phyloP scores from a whole-genome alignment of 176 grass and related monocot species.

The Canna indica region DNA sequence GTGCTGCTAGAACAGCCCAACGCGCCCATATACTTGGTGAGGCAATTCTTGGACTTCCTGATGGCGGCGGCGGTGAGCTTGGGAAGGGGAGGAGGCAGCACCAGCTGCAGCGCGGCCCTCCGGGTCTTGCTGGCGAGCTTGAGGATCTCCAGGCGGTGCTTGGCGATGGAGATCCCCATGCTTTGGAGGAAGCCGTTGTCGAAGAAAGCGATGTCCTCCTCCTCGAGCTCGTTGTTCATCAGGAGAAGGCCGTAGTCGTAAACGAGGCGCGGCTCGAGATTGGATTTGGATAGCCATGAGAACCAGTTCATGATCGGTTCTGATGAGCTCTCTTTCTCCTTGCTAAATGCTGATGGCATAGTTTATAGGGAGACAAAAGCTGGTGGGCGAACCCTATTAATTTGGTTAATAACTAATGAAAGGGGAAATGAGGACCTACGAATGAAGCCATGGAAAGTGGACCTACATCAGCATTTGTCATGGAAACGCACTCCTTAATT shows the following conservation, averaged over 20 bases:
- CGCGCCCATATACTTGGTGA: conserved; percentile 26
- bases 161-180: conserved; percentile 82
- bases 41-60: conserved; percentile 32
- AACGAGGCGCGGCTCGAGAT: conserved; percentile 35
- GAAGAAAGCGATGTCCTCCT: conserved; percentile 49
- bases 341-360: neutral
- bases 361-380: neutral
- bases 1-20: neutral
- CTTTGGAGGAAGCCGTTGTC: conserved; percentile 61
- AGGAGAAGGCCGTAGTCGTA: conserved; percentile 52
- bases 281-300: conserved; percentile 54
- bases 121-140: conserved; percentile 39
- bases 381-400: too few relatives aligned
- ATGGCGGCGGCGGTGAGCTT: conserved; percentile 29
- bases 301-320: conserved; percentile 61
- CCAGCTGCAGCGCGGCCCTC: too few relatives aligned
- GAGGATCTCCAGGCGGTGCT: conserved; percentile 82
- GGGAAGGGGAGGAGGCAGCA: conserved; percentile 23
- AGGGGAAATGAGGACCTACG: too few relatives aligned
- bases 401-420: too few relatives aligned
- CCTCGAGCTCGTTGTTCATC: conserved; percentile 54
- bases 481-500: too few relatives aligned
- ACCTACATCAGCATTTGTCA: too few relatives aligned
- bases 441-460: too few relatives aligned
- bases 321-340: neutral